Evolutionary conservation across 495 filamentous ascomycete species (phyloP).

Genomic region (Cudoniella acicularis): DNA sequence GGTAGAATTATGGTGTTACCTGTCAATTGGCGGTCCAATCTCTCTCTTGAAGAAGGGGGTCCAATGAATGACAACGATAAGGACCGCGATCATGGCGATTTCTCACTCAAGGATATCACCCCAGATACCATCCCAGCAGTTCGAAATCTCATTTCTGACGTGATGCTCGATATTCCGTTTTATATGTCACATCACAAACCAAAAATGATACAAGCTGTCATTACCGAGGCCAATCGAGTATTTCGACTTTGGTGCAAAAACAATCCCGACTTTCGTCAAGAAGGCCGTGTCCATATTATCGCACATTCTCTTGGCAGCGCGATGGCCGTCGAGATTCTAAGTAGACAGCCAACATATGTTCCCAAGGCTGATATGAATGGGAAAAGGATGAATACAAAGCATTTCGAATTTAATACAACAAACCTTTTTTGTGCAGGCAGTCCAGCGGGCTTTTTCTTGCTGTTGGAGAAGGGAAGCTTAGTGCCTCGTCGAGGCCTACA

Average conservation of each 20-base stretch:
- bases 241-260: constrained; percentile 91
- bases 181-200: constrained; percentile 94
- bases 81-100: constrained; percentile 50
- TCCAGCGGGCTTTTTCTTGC: constrained; percentile 86
- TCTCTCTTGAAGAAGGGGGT: constrained; percentile 78
- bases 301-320: constrained; percentile 91
- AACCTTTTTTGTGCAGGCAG: constrained; percentile 91
- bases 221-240: constrained; percentile 89
- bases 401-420: constrained; percentile 87
- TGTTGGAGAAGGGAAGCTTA: constrained; percentile 80
- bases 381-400: constrained; percentile 48
- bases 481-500: constrained; percentile 70
- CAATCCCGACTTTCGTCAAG: constrained; percentile 77
- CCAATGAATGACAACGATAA: constrained; percentile 45
- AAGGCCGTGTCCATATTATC: constrained; percentile 84
- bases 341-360: constrained; percentile 68
- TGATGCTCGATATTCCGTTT: constrained; percentile 96
- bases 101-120: constrained; percentile 83
- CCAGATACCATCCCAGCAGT: constrained; percentile 86
- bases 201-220: constrained; percentile 87
- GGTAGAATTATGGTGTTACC: constrained; percentile 55
- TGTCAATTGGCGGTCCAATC: constrained; percentile 81
- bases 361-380: constrained; percentile 52
- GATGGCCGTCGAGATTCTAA: constrained; percentile 89
- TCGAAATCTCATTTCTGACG: constrained; percentile 85